Conservation (phyloP, 2,329 filamentous ascomycete genomes). For the Lasiodiplodia citricola region DNA sequence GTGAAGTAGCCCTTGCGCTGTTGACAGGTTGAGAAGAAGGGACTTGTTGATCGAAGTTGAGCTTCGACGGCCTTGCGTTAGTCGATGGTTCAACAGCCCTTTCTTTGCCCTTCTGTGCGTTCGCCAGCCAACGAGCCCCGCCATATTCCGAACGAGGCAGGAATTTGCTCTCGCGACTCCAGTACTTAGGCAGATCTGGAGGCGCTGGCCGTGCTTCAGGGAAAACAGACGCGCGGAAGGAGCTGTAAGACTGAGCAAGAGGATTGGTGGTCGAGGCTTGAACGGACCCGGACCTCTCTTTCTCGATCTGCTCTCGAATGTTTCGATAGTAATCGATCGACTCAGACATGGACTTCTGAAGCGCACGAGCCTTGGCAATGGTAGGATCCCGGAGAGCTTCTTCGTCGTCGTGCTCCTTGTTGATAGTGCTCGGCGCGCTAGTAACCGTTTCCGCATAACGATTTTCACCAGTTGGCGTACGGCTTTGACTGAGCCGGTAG, state of each 20-base stretch:
- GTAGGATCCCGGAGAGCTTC: conserved; percentile 40
- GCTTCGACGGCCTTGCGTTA: neutral
- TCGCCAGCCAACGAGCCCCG: conserved; percentile 25
- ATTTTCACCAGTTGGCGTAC: conserved; percentile 17
- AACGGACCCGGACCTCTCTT: neutral
- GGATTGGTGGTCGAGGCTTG: conserved; percentile 1
- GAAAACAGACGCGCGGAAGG: conserved; percentile 21
- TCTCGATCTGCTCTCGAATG: conserved; percentile 10
- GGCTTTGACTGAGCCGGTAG: conserved; percentile 19
- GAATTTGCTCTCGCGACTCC: conserved; percentile 26
- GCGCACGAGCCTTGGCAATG: conserved; percentile 40
- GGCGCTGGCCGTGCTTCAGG: neutral
- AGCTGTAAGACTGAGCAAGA: conserved; percentile 22
- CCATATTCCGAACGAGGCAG: conserved; percentile 26
- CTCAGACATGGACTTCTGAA: conserved; percentile 36
- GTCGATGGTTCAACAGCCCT: neutral
- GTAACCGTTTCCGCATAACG: conserved; percentile 25
- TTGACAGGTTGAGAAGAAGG: neutral
- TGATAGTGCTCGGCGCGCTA: conserved; percentile 26
- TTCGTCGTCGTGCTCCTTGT: conserved; percentile 28
- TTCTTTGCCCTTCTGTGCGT: conserved; percentile 14
- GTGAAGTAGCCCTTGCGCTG: neutral
- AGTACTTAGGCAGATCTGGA: conserved; percentile 15
- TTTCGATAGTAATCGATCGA: conserved; percentile 19
- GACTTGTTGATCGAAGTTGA: neutral